phyloP scores from a whole-genome alignment of 495 filamentous ascomycete species.

The Penicillium ochrochloron region DNA sequence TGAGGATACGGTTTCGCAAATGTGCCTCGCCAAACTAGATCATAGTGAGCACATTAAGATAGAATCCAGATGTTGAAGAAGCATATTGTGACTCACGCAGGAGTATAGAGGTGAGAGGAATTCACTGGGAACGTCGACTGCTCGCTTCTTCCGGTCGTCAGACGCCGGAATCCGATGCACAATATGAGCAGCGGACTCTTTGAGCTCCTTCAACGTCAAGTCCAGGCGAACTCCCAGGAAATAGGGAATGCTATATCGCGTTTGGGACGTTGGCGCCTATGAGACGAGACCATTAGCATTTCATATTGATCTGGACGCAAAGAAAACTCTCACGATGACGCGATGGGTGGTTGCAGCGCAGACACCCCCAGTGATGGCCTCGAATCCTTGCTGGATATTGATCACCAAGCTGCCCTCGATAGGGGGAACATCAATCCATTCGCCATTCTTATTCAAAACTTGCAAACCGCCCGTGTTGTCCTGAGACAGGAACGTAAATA shows the following conservation, averaged over 20 bases:
- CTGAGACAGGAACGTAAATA: conserved; percentile 52
- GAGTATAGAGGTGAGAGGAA: conserved; percentile 48
- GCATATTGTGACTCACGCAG: conserved; percentile 36
- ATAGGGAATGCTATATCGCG: conserved; percentile 84
- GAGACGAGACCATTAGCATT: background rate
- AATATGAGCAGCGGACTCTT: conserved; percentile 45
- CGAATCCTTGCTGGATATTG: conserved; percentile 81
- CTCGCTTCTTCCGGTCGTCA: conserved; percentile 42
- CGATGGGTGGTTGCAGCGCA: conserved; percentile 86
- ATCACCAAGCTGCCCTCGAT: conserved; percentile 56
- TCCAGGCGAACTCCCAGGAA: conserved; percentile 88
- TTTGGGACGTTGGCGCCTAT: conserved; percentile 44
- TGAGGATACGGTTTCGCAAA: conserved; percentile 80
- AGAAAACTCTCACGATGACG: conserved; percentile 52
- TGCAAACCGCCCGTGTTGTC: conserved; percentile 61
- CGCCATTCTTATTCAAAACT: conserved; percentile 52
- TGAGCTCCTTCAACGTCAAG: conserved; percentile 65
- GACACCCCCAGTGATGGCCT: conserved; percentile 86
- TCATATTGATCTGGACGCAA: background rate
- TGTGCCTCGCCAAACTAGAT: conserved; percentile 54
- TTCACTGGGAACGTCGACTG: conserved; percentile 50
- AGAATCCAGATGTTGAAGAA: background rate
- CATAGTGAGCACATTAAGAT: background rate
- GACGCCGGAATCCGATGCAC: conserved; percentile 40
- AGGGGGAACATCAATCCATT: conserved; percentile 56